These are phyloP conservation scores for Sporisorium iseilematis-ciliati DNA, from an alignment of 1,284 basidiomycete species.

Conservation along the genomic window DNA sequence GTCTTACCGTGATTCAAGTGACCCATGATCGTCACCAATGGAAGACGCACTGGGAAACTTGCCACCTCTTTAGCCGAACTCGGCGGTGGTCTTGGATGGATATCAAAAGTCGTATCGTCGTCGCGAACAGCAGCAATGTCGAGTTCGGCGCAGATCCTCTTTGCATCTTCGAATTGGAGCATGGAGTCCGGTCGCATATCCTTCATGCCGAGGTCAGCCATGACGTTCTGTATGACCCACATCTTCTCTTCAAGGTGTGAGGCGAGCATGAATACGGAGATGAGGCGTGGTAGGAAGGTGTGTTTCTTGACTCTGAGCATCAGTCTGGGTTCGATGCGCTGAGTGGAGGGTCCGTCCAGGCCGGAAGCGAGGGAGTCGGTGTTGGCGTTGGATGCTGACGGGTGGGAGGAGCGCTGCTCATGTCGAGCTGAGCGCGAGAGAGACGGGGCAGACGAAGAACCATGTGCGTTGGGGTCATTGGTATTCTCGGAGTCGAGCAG, in stretches of 20 bases:
- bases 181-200: slow-evolving; percentile 64
- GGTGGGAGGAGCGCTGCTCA: slow-evolving; percentile 2
- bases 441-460: slow-evolving; percentile 8
- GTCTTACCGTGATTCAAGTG: slow-evolving; percentile 99
- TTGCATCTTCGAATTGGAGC: slow-evolving; percentile 65
- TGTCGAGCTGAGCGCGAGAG: background rate
- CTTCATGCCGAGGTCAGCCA: slow-evolving; percentile 56
- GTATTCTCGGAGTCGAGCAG: slow-evolving; percentile 17
- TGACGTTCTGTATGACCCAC: slow-evolving; percentile 56
- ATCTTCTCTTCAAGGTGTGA: slow-evolving; percentile 56
- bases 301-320: slow-evolving; percentile 33
- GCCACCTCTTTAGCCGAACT: slow-evolving; percentile 73
- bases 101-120: slow-evolving; percentile 62
- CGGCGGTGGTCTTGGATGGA: slow-evolving; percentile 57
- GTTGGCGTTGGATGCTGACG: background rate
- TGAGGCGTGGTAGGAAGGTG: slow-evolving; percentile 57
- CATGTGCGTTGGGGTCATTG: slow-evolving; percentile 1
- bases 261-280: slow-evolving; percentile 58
- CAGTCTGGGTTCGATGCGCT: slow-evolving; percentile 20
- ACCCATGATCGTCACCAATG: slow-evolving; percentile 97
- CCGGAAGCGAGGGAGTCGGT: slow-evolving; percentile 1
- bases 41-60: slow-evolving; percentile 79
- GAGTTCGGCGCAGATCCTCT: slow-evolving; percentile 62
- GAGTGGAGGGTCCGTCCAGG: background rate
- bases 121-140: slow-evolving; percentile 55